These are phyloP conservation scores for Tricholoma sp. DNA, from an alignment of 768 basidiomycete genomes.

Conservation along the genomic window DNA sequence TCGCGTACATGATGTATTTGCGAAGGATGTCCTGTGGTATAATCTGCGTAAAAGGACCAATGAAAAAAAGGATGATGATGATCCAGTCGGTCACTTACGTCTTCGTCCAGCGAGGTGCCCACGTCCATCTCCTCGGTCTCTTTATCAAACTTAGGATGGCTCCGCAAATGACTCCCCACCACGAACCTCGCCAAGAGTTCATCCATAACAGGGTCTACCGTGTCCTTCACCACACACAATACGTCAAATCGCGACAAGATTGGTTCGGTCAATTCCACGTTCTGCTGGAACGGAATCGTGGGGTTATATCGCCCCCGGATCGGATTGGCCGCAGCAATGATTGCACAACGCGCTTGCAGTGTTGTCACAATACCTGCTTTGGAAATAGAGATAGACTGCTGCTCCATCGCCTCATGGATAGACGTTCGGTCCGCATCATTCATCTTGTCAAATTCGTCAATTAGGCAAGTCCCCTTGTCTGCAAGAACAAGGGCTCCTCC, in stretches of 20 bases:
- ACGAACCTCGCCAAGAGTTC: conserved; percentile 96
- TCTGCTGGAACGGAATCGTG: conserved; percentile 96
- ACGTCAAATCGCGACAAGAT: conserved; percentile 98
- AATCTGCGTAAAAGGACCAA: conserved; percentile 45
- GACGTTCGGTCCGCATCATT: conserved; percentile 97
- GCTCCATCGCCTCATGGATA: conserved; percentile 99
- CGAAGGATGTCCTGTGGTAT: conserved; percentile 95
- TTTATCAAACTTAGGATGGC: conserved; percentile 88
- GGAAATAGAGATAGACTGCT: conserved; percentile 98
- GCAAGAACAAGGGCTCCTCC: conserved; percentile 98
- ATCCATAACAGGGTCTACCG: conserved; percentile 94
- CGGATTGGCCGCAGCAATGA: conserved; percentile 97
- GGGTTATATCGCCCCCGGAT: conserved; percentile 97
- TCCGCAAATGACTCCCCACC: conserved; percentile 93
- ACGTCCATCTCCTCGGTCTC: conserved; percentile 91
- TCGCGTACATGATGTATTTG: conserved; percentile 99
- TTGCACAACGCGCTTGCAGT: conserved; percentile 94
- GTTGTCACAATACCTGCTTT: conserved; percentile 99
- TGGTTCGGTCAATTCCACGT: conserved; percentile 97
- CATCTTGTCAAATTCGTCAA: conserved; percentile 99
- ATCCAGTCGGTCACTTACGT: conserved; percentile 48
- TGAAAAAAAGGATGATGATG: not conserved
- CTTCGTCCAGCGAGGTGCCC: conserved; percentile 82
- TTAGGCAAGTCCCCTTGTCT: conserved; percentile 95
- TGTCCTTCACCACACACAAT: conserved; percentile 96